Percentiles rank a stretch among this genome's conserved stretches.
Conservation (phyloP, 208 protist species). For the Trypanosoma cruzi region DNA sequence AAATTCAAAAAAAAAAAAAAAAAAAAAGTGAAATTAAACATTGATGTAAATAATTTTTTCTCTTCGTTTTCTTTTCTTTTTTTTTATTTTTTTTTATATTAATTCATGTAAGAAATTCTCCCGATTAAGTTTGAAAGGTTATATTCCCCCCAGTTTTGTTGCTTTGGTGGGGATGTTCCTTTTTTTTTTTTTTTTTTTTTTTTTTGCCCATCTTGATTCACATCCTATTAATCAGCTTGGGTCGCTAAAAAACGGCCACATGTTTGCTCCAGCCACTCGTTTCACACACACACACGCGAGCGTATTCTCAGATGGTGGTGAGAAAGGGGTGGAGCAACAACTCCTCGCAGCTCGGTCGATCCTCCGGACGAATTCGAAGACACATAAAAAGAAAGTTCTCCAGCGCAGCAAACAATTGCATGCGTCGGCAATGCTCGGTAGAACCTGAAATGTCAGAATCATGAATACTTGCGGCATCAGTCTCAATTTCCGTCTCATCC, state of each 20-base stretch:
- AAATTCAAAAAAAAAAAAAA: slow-evolving; percentile 16
- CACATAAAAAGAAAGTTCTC: slow-evolving; percentile 60
- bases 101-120: too few species aligned
- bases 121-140: too few species aligned
- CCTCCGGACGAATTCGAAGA: slow-evolving; percentile 59
- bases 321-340: slow-evolving; percentile 78
- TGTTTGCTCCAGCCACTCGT: too few species aligned
- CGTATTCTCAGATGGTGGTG: slow-evolving; percentile 13
- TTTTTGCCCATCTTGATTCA: too few species aligned
- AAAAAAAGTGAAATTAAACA: slow-evolving; percentile 20
- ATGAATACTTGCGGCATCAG: neutral
- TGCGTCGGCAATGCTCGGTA: slow-evolving; percentile 7
- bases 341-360: slow-evolving; percentile 57
- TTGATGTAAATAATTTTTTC: too few species aligned
- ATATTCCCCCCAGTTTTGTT: too few species aligned
- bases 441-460: neutral
- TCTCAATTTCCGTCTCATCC: neutral
- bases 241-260: too few species aligned
- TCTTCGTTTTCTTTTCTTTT: slow-evolving; percentile 21
- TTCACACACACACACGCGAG: too few species aligned
- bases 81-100: slow-evolving; percentile 19
- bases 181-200: too few species aligned
- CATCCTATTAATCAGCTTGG: too few species aligned
- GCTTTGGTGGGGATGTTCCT: too few species aligned
- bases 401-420: slow-evolving; percentile 52